phyloP scores from a whole-genome alignment of 352 stramenopile genomes.

The Pythium sukuiense region DNA sequence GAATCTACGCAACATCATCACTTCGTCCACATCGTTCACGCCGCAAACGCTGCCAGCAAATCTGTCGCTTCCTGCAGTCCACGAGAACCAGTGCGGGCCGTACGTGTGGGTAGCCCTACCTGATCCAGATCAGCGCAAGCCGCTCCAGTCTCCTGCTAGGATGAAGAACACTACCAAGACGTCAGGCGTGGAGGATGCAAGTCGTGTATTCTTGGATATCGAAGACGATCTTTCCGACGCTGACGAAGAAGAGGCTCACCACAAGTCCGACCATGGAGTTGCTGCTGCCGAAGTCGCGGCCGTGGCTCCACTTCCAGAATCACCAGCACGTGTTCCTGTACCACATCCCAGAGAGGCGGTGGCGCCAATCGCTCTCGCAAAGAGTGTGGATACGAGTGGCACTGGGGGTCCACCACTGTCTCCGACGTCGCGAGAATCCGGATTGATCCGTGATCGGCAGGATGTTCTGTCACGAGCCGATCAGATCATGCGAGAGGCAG shows the following conservation, averaged over 20 bases:
- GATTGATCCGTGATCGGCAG: conserved; percentile 29
- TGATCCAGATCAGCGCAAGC: background rate
- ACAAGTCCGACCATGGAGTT: background rate
- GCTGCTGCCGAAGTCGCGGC: background rate
- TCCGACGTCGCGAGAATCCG: conserved; percentile 20
- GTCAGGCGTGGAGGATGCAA: background rate
- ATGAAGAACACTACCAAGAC: background rate
- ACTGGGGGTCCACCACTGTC: conserved; percentile 18
- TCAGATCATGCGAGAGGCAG: conserved; percentile 34
- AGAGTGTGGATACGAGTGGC: background rate
- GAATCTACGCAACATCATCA: conserved; percentile 68
- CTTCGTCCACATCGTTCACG: conserved; percentile 46
- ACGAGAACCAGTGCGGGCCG: conserved; percentile 23
- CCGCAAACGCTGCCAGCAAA: conserved; percentile 36
- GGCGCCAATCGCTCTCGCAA: background rate
- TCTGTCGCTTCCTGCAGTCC: conserved; percentile 15
- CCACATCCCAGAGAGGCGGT: background rate
- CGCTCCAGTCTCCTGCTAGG: background rate
- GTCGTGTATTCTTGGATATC: background rate
- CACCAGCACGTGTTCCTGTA: too few species aligned
- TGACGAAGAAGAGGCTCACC: background rate
- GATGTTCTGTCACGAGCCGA: conserved; percentile 28
- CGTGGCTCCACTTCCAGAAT: background rate
- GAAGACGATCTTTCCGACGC: background rate
- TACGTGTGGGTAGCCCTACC: conserved; percentile 21